Base-by-base conservation (phyloP, 148 eudicot genomes). In the Talinum fruticosum region DNA sequence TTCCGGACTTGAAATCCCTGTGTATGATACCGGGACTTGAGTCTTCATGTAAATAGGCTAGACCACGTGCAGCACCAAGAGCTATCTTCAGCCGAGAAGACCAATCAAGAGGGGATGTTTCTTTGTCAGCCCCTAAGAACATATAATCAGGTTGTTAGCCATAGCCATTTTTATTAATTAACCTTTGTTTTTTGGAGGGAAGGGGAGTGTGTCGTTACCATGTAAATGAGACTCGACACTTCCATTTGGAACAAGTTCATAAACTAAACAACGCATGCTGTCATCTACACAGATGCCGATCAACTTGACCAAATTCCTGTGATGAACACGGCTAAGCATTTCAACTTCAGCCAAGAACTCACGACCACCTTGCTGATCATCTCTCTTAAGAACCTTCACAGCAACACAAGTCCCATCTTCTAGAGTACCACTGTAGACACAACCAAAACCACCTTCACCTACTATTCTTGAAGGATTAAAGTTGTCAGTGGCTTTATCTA, bases 371-470 rank as follows among this genome's bases (percentile, higher is more conserved):
- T 92, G 98, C 65, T 94, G 96, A 76, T 94, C 97, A 29, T 89
- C 93, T 83, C 98, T 86, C 84, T 92, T 94, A 37, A 92, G 92
- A 78, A 94, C 88, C 85, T 94, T 94, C 65, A 94, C 92, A 7
- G 98, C 98, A 71, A 94, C 86, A 75, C 80, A 78, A 35, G 91
- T 88, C 75, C 92, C 93, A 67, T 92, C 97, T 81, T 86, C 97
- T 54, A 94, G 87, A 65, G 83, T 78, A 38, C 97, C 98, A 49
- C 89, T 76, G 71, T 90, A 89, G 76, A 94, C 98, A 75, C 83
- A 91, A 47, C 98, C 98, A 82, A 94, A 94, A 6, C 98, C 98
- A 70, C 98, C 98, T 84, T 94, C 98, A 66, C 98, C 98, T 4
- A 94, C 79, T 72, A 92, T 74, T 82, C 85, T 88, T 30, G 85